These are phyloP conservation scores for Hylodesmum podocarpum DNA, from an alignment of 306 rosid species.

Conservation along the genomic window DNA sequence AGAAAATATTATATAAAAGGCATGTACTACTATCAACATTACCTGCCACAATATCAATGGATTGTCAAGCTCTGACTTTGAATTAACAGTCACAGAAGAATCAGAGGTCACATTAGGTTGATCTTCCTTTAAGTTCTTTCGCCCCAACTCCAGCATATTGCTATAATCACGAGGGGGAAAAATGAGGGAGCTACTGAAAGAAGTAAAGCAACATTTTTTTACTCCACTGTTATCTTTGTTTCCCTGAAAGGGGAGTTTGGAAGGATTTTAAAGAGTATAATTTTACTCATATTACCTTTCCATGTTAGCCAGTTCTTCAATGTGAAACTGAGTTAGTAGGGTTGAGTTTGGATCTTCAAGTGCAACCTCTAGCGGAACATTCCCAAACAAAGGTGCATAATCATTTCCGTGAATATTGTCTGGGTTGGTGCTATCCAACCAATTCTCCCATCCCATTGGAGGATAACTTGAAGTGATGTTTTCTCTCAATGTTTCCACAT, in stretches of 20 bases:
- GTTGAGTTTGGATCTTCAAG: constrained; percentile 35
- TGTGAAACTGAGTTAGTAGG: constrained; percentile 35
- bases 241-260: not conserved
- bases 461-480: constrained; percentile 31
- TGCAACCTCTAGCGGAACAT: constrained; percentile 34
- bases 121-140: constrained; percentile 35
- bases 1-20: not conserved
- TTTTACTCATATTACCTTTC: constrained; percentile 40
- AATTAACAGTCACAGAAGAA: constrained; percentile 53
- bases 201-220: not conserved
- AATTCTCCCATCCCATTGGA: constrained; percentile 60
- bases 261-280: not conserved
- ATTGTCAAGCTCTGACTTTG: constrained; percentile 49
- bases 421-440: constrained; percentile 56
- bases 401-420: constrained; percentile 49
- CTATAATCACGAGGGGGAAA: constrained; percentile 26
- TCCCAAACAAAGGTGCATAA: constrained; percentile 51
- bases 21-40: not conserved
- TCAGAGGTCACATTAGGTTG: constrained; percentile 53
- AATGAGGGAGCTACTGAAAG: not conserved
- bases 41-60: constrained; percentile 54
- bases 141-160: constrained; percentile 32
- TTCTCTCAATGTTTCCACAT: constrained; percentile 37
- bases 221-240: not conserved
- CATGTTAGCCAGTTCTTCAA: constrained; percentile 33